phyloP scores from a whole-genome alignment of 306 rosid genomes.

The Dicorynia guianensis region DNA sequence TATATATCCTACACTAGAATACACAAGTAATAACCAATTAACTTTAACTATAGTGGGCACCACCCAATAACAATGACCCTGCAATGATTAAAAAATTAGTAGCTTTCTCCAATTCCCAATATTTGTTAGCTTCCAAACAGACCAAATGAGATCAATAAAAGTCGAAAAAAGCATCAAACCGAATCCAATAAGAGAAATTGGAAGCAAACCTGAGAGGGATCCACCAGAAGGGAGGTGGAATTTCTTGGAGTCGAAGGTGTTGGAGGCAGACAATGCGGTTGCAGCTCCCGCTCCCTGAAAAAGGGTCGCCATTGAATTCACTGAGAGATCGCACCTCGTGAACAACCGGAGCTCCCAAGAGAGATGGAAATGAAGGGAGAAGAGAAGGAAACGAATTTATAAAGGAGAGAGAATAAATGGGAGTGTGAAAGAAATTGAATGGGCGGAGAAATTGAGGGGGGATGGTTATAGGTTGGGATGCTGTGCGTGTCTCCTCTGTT shows the following conservation, averaged over 20 bases:
- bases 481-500: not conserved
- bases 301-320: constrained; percentile 68
- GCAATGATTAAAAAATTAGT: too few species aligned
- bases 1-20: not conserved
- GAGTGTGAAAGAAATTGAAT: constrained; percentile 13
- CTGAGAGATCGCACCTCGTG: not conserved
- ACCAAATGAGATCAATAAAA: constrained; percentile 5
- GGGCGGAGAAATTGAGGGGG: constrained; percentile 59
- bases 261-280: constrained; percentile 60
- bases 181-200: not conserved
- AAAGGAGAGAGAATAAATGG: not conserved
- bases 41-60: not conserved
- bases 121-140: not conserved
- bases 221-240: constrained; percentile 52
- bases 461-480: constrained; percentile 21
- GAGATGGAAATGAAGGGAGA: constrained; percentile 30
- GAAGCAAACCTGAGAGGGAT: constrained; percentile 61
- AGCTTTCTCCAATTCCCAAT: not conserved
- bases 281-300: constrained; percentile 70
- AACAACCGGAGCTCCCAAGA: constrained; percentile 12
- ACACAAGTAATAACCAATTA: not conserved
- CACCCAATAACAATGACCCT: constrained; percentile 1
- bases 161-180: not conserved
- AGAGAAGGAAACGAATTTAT: constrained; percentile 11
- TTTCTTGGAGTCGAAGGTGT: constrained; percentile 59